phyloP scores from a whole-genome alignment of 2,329 filamentous ascomycete genomes.

The Fusarium sp. region DNA sequence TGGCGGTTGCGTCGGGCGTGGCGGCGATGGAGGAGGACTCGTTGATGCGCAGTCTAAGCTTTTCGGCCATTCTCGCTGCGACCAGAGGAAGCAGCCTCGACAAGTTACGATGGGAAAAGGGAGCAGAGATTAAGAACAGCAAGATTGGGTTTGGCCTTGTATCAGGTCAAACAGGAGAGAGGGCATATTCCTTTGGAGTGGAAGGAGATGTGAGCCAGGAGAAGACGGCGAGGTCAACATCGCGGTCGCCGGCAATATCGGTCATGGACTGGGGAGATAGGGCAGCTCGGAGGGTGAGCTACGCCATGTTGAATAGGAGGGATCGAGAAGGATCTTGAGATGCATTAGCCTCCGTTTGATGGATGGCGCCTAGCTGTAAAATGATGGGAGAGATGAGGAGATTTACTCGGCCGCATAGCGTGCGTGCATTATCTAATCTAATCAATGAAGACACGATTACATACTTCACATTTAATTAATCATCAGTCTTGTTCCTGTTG shows the following conservation, averaged over 20 bases:
- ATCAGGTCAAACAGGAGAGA: conserved; percentile 34
- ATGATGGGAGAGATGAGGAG: background rate
- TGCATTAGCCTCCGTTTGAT: background rate
- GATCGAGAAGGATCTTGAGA: conserved; percentile 11
- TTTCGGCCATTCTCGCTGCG: conserved; percentile 43
- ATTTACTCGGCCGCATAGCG: conserved; percentile 20
- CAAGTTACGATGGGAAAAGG: conserved; percentile 38
- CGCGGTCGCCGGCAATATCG: conserved; percentile 36
- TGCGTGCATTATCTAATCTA: conserved; percentile 21
- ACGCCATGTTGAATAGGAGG: conserved; percentile 31
- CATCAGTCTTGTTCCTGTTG: background rate
- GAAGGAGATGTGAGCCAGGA: conserved; percentile 44
- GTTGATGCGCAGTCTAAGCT: conserved; percentile 39
- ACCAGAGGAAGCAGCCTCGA: conserved; percentile 40
- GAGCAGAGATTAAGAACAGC: conserved; percentile 26
- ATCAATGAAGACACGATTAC: conserved; percentile 23
- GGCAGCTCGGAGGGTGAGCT: conserved; percentile 36
- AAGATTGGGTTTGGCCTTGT: conserved; percentile 43
- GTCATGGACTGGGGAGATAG: conserved; percentile 40
- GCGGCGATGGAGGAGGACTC: conserved; percentile 40
- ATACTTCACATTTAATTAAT: background rate
- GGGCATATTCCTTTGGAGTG: conserved; percentile 39
- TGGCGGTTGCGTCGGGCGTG: conserved; percentile 32
- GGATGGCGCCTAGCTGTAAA: too few species aligned
- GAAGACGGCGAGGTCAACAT: conserved; percentile 26